phyloP scores from a whole-genome alignment of 108 stramenopile genomes.

The Cylindrotheca fusiformis region DNA sequence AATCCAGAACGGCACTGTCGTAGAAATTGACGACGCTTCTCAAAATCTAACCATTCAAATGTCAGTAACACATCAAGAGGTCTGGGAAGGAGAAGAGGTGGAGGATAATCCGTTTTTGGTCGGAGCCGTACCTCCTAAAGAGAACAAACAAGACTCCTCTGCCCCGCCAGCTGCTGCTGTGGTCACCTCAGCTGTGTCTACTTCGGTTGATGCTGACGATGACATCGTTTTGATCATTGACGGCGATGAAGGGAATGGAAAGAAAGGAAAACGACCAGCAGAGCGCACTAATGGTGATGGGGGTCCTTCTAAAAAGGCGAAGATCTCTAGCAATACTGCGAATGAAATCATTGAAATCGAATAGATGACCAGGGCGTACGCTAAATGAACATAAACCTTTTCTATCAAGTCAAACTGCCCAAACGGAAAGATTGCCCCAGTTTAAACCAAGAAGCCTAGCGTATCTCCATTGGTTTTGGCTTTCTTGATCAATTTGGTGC shows the following conservation, averaged over 20 bases:
- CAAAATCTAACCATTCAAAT: slow-evolving; percentile 88
- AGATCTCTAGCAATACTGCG: slow-evolving; percentile 10
- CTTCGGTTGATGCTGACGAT: slow-evolving; percentile 32
- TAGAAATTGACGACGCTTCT: slow-evolving; percentile 85
- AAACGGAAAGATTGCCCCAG: background rate
- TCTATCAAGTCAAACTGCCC: background rate
- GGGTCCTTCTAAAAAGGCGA: slow-evolving; percentile 47
- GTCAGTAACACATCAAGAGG: slow-evolving; percentile 60
- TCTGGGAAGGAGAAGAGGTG: slow-evolving; percentile 52
- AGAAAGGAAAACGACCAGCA: slow-evolving; percentile 11
- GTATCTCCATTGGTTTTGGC: slow-evolving; percentile 95
- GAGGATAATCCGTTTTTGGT: slow-evolving; percentile 69
- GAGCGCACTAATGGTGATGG: slow-evolving; percentile 11
- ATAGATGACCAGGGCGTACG: slow-evolving; percentile 16
- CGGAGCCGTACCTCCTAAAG: slow-evolving; percentile 36
- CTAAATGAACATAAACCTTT: background rate
- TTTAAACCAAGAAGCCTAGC: slow-evolving; percentile 93
- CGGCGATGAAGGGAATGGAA: slow-evolving; percentile 16
- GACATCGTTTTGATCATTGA: slow-evolving; percentile 31
- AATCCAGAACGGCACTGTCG: slow-evolving; percentile 76
- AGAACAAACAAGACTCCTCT: background rate
- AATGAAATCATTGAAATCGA: slow-evolving; percentile 53
- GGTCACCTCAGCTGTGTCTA: slow-evolving; percentile 2
- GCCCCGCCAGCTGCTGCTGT: slow-evolving; percentile 2
- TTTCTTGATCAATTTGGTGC: slow-evolving; percentile 85